Base-by-base conservation (phyloP, 192 early-diverging fungal genomes). In the Coemansia guatemalensis region DNA sequence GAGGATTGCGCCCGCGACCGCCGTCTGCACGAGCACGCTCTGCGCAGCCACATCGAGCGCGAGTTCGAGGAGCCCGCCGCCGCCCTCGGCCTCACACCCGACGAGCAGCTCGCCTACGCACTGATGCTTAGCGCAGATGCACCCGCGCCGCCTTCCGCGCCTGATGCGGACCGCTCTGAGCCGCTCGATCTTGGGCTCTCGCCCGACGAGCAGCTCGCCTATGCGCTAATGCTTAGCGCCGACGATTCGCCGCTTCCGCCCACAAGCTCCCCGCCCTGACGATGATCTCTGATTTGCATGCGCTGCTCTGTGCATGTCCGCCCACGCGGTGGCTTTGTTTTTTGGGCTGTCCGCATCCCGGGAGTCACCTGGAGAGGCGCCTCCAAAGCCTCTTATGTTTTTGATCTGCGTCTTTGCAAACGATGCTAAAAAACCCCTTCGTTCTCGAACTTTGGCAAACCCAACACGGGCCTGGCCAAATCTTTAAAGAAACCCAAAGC, bases 91-190 rank as follows among this genome's bases (percentile, higher is more conserved):
- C 64, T 78, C 23, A 63, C 18, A n/a, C 48, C 57, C 21, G 67
- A 73, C 23, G 75, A 78, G 68, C 74, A 76, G 64, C 4, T 75
- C 3, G 63, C 68, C 18, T 75, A 75, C 27, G 75, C 75, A 2
- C 54, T 78, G 21, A 73, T 65, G 67, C 75, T 78, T 14, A 44
- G 39, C 12, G 14, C 39, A 44, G 39, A 44, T 17, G 17, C 39
- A 11, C 39, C 39, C 14, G 14, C 39, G 14, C 39, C 11, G 14
- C 17, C 12, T 17, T 44, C 39, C 39, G 3, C 39, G 39, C 17
- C 39, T 17, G 39, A 44, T 44, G 39, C 39, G 39, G 39, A 44
- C 12, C 3, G 39, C 14, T 12, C 12, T 17, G 39, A 44, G 39
- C 39, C 39, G 39, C 39, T 17, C 23, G 48, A 58, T 30, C 47